A percentile compares a stretch with the other conserved stretches of the same genome.
Evolutionary conservation across 805 yeast species (phyloP).

Genomic region (Metschnikowia chrysomelidarum): DNA sequence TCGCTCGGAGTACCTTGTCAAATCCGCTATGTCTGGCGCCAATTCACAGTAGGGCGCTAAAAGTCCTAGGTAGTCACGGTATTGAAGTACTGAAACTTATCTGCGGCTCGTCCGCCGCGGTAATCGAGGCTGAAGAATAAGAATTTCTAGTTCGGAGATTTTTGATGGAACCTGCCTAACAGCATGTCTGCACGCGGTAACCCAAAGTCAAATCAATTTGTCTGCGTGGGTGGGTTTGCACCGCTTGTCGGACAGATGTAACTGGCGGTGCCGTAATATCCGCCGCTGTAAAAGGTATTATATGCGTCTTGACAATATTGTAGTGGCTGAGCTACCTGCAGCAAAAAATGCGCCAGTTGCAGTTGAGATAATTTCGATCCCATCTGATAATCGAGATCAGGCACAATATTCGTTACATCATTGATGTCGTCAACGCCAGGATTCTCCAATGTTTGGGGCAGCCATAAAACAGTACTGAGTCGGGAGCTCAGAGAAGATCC

Average conservation of each 20-base stretch:
- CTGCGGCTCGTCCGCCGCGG: no score
- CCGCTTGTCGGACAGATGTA: slow-evolving; percentile 1
- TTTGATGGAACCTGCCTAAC: no score
- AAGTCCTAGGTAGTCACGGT: no score
- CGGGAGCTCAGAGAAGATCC: slow-evolving; percentile 8
- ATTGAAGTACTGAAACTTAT: no score
- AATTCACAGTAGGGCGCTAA: no score
- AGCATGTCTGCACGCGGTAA: no score
- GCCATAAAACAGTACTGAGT: slow-evolving; percentile 7
- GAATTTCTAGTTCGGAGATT: no score
- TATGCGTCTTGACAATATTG: slow-evolving; percentile 4
- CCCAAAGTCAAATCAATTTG: slow-evolving; percentile 4
- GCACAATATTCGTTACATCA: not conserved
- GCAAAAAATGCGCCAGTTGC: slow-evolving; percentile 3
- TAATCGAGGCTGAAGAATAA: no score
- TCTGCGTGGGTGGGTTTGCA: slow-evolving; percentile 1
- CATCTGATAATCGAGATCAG: slow-evolving; percentile 1
- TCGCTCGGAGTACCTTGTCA: no score
- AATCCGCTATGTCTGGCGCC: no score
- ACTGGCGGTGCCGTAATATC: slow-evolving; percentile 1
- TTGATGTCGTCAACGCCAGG: not conserved
- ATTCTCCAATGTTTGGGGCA: slow-evolving; percentile 8
- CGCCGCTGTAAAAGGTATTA: slow-evolving; percentile 3
- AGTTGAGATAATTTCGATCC: not conserved
- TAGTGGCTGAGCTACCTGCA: slow-evolving; percentile 1